Evolutionary conservation across 352 stramenopile species (phyloP).

Genomic region (Hyaloperonospora brassicae): DNA sequence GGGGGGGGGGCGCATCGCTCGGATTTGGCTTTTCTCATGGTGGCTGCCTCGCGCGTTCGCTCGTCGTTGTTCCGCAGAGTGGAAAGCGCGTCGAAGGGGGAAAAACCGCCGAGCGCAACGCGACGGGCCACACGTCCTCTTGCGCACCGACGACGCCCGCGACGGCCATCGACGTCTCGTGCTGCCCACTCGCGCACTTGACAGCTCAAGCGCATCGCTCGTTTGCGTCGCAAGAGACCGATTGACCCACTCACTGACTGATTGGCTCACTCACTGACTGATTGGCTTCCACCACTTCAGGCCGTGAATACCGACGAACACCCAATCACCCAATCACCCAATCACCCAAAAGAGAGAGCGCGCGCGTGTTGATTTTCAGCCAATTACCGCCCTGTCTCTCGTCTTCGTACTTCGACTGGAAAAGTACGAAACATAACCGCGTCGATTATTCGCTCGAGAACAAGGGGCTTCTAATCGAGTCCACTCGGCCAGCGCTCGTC

Average conservation of each 20-base stretch:
- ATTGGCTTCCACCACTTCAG: no score
- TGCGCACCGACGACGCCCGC: slow-evolving; percentile 8
- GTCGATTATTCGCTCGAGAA: not conserved
- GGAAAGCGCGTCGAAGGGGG: slow-evolving; percentile 20
- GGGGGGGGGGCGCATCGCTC: not conserved
- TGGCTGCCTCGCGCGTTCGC: not conserved
- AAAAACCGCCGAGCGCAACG: slow-evolving; percentile 5
- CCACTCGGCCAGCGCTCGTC: not conserved
- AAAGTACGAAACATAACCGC: slow-evolving; percentile 21
- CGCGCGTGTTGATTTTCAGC: not conserved
- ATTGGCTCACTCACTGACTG: no score
- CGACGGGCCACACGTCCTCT: not conserved
- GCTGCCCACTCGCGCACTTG: not conserved
- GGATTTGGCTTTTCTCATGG: slow-evolving; percentile 14
- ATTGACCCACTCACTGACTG: no score
- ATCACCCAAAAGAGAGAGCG: not conserved
- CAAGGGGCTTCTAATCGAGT: no score
- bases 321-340: not conserved
- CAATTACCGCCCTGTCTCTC: not conserved
- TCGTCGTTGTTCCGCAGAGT: slow-evolving; percentile 22
- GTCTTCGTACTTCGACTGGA: slow-evolving; percentile 31
- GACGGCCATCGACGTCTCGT: slow-evolving; percentile 5
- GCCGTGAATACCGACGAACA: no score
- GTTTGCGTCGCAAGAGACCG: no score
- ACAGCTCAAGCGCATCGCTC: no score